Base-by-base conservation (phyloP, 805 yeast species). In the Maudiozyma barnettii region DNA sequence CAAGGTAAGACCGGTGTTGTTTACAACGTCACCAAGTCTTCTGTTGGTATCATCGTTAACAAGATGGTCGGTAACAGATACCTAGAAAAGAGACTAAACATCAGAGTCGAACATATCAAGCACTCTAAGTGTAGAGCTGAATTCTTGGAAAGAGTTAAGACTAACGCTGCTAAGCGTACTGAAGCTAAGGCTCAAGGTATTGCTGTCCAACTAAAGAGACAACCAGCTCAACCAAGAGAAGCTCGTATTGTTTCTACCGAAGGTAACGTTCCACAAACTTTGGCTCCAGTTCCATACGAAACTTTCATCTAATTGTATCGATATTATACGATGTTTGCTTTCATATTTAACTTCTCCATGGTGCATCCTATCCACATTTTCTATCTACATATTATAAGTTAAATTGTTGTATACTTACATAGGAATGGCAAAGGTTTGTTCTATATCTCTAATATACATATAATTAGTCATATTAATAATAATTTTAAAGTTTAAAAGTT, bases 61-160 rank as follows among this genome's bases (percentile, higher is more conserved):
- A 93, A 93, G 85, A 82, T 90, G 74, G 98, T 93, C 67, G 97
- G 98, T 75, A 77, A 85, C 95, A 87, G 98, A 81, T 93, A 91
- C 89, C 65, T 93, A 61, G 98, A 93, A 82, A 93, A 93, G 85
- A 91, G 96, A 78, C 83, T 93, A 70, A 90, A 89, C 87, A 78
- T 93, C 74, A 91, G 96, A 79, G 83, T 93, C 70, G 99, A 93
- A 82, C 99, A 93, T 79, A 79, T 93, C 71, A 90, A 89, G 81
- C 99, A 93, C 88, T 93, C 99, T 70, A 91, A 91, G 79, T 93
- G 98, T 82, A 91, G 99, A 80, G 86, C 86, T 75, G 98, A 93
- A 78, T 93, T 93, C 78, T 82, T 93, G 76, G 84, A 86, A 84
- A 89, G 99, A 81, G 99, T 93, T 70, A 91, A 90, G 83, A 72